Conservation (phyloP, 176 grass and related monocot species). For the Thinopyrum elongatum region DNA sequence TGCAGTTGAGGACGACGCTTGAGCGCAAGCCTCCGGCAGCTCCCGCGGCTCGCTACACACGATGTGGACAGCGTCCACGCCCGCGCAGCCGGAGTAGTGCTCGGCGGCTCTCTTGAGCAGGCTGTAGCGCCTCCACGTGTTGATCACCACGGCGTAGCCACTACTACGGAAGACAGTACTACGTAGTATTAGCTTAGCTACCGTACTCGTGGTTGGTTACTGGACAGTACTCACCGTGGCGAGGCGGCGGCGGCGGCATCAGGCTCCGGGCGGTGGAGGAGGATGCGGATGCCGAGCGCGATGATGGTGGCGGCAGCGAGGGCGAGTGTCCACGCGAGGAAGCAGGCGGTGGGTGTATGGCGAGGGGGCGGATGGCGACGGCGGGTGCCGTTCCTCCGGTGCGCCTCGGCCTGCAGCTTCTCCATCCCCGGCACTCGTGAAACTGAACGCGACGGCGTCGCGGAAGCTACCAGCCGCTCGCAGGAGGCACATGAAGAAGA, state of each 20-base stretch:
- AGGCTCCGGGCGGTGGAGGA: background rate
- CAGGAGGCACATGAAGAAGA: no score
- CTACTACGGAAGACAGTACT: background rate
- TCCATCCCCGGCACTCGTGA: conserved; percentile 19
- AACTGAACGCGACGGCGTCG: no score
- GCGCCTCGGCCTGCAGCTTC: conserved; percentile 4
- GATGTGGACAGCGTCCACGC: conserved; percentile 62
- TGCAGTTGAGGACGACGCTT: conserved; percentile 19
- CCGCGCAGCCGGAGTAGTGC: conserved; percentile 71
- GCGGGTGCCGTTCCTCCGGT: conserved; percentile 23
- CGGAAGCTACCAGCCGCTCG: no score
- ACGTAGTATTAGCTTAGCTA: background rate
- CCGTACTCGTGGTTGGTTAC: background rate
- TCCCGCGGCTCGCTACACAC: conserved; percentile 82
- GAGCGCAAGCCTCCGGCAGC: conserved; percentile 44
- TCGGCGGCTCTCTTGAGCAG: conserved; percentile 52
- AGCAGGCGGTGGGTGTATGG: background rate
- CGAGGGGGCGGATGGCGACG: background rate
- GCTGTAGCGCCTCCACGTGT: conserved; percentile 82
- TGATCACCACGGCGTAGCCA: conserved; percentile 73
- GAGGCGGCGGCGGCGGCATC: background rate
- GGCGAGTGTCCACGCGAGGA: conserved; percentile 14
- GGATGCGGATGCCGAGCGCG: background rate
- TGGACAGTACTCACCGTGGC: conserved; percentile 25
- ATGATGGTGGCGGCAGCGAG: conserved; percentile 23